Evolutionary conservation across 352 stramenopile species (phyloP).

Genomic region (Globisporangium spinosum): DNA sequence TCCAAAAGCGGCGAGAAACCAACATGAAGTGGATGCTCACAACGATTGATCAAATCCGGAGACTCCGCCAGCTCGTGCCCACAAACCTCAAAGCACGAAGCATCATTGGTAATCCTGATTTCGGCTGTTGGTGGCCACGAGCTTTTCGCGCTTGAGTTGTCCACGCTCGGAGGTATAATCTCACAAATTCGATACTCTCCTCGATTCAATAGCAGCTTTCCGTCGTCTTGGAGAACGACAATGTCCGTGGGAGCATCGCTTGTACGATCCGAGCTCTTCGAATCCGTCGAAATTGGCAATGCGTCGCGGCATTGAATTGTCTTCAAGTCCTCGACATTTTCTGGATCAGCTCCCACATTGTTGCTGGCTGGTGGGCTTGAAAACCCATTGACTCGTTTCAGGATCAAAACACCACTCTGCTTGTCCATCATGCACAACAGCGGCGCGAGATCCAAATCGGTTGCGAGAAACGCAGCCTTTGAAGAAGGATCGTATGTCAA

Average conservation of each 20-base stretch:
- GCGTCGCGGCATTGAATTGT: conserved; percentile 41
- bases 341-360: background rate
- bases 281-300: conserved; percentile 26
- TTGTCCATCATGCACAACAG: conserved; percentile 52
- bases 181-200: conserved; percentile 30
- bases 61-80: conserved; percentile 17
- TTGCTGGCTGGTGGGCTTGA: background rate
- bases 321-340: background rate
- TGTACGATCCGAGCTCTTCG: background rate
- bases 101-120: conserved; percentile 25
- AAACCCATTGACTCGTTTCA: conserved; percentile 26
- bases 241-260: conserved; percentile 26
- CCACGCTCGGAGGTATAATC: conserved; percentile 20
- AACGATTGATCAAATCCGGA: conserved; percentile 28
- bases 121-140: conserved; percentile 20
- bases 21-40: conserved; percentile 39
- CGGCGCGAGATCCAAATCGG: conserved; percentile 16
- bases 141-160: conserved; percentile 8
- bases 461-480: conserved; percentile 39
- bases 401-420: conserved; percentile 25
- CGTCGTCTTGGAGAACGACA: conserved; percentile 33
- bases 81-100: conserved; percentile 30
- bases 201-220: conserved; percentile 32
- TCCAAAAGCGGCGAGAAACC: conserved; percentile 31
- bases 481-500: background rate